Conservation (phyloP, 306 rosid genomes). For the Nissolia schottii region DNA sequence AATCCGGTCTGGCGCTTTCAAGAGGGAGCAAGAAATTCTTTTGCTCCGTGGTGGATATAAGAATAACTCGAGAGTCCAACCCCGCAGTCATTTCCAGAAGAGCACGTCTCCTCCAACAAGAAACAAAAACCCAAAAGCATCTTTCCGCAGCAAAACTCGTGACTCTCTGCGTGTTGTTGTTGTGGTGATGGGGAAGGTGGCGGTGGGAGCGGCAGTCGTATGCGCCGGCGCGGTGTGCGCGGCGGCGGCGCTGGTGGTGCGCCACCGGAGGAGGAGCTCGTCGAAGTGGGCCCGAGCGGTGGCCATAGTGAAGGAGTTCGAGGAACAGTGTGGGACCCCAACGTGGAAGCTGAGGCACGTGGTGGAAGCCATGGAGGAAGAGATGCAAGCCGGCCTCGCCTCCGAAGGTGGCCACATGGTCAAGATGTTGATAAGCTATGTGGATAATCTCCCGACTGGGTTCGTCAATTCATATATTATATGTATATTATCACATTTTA, state of each 20-base stretch:
- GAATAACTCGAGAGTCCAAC: too few species aligned
- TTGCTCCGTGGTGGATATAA: too few species aligned
- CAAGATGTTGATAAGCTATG: slow-evolving; percentile 92
- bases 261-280: slow-evolving; percentile 41
- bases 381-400: slow-evolving; percentile 98
- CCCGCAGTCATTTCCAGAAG: neutral
- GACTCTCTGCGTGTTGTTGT: neutral
- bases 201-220: slow-evolving; percentile 62
- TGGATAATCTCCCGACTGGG: slow-evolving; percentile 96
- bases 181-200: slow-evolving; percentile 61
- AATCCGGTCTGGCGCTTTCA: too few species aligned
- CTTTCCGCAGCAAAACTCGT: neutral
- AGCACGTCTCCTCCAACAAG: neutral
- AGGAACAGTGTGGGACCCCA: slow-evolving; percentile 64
- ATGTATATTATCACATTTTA: neutral
- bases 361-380: slow-evolving; percentile 87
- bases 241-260: slow-evolving; percentile 64
- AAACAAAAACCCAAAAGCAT: neutral
- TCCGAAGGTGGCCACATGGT: slow-evolving; percentile 93
- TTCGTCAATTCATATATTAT: slow-evolving; percentile 8
- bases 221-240: slow-evolving; percentile 59
- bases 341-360: slow-evolving; percentile 62
- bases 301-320: slow-evolving; percentile 59
- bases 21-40: too few species aligned
- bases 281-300: slow-evolving; percentile 56